These are phyloP conservation scores for Spizellomyces punctatus DNA, from an alignment of 192 early-diverging fungal genomes.

Conservation along the genomic window DNA sequence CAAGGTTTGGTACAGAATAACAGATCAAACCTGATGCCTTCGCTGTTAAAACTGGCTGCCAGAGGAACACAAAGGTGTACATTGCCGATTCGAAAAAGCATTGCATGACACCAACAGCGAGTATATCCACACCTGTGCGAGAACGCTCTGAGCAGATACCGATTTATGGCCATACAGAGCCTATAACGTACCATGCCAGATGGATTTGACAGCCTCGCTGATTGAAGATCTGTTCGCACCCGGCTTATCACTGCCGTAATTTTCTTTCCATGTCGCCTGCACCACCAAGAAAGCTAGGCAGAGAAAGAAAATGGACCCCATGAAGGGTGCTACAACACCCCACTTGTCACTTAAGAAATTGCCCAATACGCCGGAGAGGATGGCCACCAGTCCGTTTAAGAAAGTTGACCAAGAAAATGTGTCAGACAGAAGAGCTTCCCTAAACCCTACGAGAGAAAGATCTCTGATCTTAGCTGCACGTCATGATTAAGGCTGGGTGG, in stretches of 20 bases:
- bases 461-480: neutral
- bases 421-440: slow-evolving; percentile 50
- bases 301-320: slow-evolving; percentile 56
- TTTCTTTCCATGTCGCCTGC: slow-evolving; percentile 65
- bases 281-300: slow-evolving; percentile 54
- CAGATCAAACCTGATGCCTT: neutral
- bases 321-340: slow-evolving; percentile 66
- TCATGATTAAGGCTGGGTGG: too few species aligned
- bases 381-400: slow-evolving; percentile 72
- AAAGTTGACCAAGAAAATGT: slow-evolving; percentile 71
- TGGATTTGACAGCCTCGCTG: slow-evolving; percentile 8
- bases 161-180: neutral
- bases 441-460: slow-evolving; percentile 47
- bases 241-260: slow-evolving; percentile 60
- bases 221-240: slow-evolving; percentile 3
- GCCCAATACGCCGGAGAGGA: slow-evolving; percentile 59
- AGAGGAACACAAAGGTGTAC: slow-evolving; percentile 59
- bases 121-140: slow-evolving; percentile 29
- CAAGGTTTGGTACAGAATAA: neutral
- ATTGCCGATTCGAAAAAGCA: slow-evolving; percentile 51
- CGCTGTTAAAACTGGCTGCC: slow-evolving; percentile 43
- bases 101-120: slow-evolving; percentile 51
- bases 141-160: neutral
- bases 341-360: slow-evolving; percentile 58
- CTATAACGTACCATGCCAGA: slow-evolving; percentile 16